Percentiles rank a stretch among this genome's conserved stretches.
Conservation (phyloP, 116 monocot genomes). For the Trichopus zeylanicus region DNA sequence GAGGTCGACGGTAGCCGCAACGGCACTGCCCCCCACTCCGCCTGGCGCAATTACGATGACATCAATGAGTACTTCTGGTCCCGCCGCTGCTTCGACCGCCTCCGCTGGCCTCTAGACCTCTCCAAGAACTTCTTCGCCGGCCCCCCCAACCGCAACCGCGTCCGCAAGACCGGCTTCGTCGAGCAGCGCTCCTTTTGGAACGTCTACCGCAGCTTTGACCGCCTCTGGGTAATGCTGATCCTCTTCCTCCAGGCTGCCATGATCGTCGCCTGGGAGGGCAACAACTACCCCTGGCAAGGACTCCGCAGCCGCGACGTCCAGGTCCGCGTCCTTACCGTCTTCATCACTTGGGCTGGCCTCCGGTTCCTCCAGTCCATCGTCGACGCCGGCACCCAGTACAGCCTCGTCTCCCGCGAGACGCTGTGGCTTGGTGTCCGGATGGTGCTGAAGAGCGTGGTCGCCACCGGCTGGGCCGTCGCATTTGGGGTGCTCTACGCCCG, state of each 20-base stretch:
- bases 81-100: slow-evolving; percentile 44
- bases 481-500: slow-evolving; percentile 58
- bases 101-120: slow-evolving; percentile 69
- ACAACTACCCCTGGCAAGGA: slow-evolving; percentile 48
- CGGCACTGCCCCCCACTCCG: slow-evolving; percentile 75
- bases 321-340: slow-evolving; percentile 45
- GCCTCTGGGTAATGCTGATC: slow-evolving; percentile 85
- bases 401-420: slow-evolving; percentile 58
- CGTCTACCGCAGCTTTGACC: slow-evolving; percentile 87
- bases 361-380: slow-evolving; percentile 71
- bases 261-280: slow-evolving; percentile 77
- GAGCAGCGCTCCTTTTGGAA: slow-evolving; percentile 89
- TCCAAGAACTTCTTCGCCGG: slow-evolving; percentile 50
- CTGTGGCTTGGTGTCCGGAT: slow-evolving; percentile 52
- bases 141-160: slow-evolving; percentile 27
- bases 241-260: slow-evolving; percentile 76
- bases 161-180: slow-evolving; percentile 89
- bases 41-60: slow-evolving; percentile 96
- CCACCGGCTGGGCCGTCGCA: slow-evolving; percentile 41
- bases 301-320: slow-evolving; percentile 49
- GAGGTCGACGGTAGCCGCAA: slow-evolving; percentile 69
- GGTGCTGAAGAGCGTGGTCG: slow-evolving; percentile 57
- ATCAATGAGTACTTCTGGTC: slow-evolving; percentile 97
- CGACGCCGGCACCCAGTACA: slow-evolving; percentile 83
- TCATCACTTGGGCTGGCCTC: slow-evolving; percentile 83